Conservation (phyloP, 192 early-diverging fungal genomes). For the Rhizophagus prolifer region DNA sequence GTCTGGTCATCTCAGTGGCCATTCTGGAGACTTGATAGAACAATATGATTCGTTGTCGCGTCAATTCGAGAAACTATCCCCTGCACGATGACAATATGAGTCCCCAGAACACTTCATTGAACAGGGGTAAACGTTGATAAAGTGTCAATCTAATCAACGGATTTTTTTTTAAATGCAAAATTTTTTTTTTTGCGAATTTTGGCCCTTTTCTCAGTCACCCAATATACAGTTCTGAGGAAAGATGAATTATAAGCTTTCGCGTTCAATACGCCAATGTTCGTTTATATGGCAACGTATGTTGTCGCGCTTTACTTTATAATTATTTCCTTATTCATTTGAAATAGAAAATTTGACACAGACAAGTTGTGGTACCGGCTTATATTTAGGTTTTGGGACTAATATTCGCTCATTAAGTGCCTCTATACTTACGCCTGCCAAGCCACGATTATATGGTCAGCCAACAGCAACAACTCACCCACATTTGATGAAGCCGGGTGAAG, state of each 20-base stretch:
- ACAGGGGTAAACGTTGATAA: too few relatives aligned
- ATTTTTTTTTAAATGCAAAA: too few relatives aligned
- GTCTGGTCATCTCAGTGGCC: too few relatives aligned
- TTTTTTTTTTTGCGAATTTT: too few relatives aligned
- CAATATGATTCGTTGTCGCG: too few relatives aligned
- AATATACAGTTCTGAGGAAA: neutral
- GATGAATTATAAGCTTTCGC: neutral
- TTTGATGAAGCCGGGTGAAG: constrained; percentile 68
- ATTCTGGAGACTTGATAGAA: too few relatives aligned
- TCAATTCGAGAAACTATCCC: too few relatives aligned
- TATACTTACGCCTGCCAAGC: neutral
- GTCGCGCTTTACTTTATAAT: neutral
- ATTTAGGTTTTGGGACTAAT: neutral
- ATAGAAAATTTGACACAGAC: too few relatives aligned
- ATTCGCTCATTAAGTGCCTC: constrained; percentile 5
- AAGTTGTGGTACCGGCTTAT: neutral
- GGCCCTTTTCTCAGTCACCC: too few relatives aligned
- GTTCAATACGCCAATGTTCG: neutral
- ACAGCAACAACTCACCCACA: constrained; percentile 81
- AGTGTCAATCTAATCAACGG: too few relatives aligned
- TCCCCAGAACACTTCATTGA: too few relatives aligned
- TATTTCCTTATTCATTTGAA: neutral
- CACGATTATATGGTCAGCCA: constrained; percentile 72
- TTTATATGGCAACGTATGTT: neutral
- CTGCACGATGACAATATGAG: too few relatives aligned